Evolutionary conservation across 1,284 basidiomycete genomes (phyloP).

Genomic region (Ganoderma lucidum): DNA sequence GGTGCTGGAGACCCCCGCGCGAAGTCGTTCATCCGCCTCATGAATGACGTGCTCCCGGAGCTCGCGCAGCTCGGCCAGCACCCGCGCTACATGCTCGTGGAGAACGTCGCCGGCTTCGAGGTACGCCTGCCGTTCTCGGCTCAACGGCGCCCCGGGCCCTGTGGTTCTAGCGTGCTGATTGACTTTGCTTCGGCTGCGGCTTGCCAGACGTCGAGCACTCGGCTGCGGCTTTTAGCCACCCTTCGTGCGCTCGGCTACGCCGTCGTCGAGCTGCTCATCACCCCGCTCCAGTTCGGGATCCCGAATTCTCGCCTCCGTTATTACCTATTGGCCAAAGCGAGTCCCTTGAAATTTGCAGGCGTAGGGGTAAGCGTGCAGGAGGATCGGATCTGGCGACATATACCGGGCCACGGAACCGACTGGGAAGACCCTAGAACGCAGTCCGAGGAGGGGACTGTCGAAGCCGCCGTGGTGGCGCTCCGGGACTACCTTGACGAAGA

Average conservation of each 20-base stretch:
- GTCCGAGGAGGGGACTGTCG: constrained; percentile 18
- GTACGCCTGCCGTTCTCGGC: constrained; percentile 46
- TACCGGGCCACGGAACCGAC: constrained; percentile 54
- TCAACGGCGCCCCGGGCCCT: background rate
- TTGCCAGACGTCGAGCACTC: constrained; percentile 67
- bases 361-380: constrained; percentile 6
- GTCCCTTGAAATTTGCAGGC: constrained; percentile 44
- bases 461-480: constrained; percentile 42
- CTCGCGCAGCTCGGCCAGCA: constrained; percentile 52
- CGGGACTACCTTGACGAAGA: constrained; percentile 59
- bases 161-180: constrained; percentile 3
- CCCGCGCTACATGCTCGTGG: constrained; percentile 69
- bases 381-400: constrained; percentile 52
- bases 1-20: constrained; percentile 77
- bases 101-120: constrained; percentile 85
- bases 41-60: constrained; percentile 69
- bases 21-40: constrained; percentile 74
- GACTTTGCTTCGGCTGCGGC: constrained; percentile 14
- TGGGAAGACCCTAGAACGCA: constrained; percentile 52
- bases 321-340: constrained; percentile 73
- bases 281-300: constrained; percentile 78
- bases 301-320: constrained; percentile 83
- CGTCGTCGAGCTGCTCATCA: constrained; percentile 69
- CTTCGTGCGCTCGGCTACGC: constrained; percentile 62
- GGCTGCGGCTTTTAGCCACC: constrained; percentile 56